Base-by-base conservation (phyloP, 2,329 filamentous ascomycete species). In the Rachicladosporium sp. region DNA sequence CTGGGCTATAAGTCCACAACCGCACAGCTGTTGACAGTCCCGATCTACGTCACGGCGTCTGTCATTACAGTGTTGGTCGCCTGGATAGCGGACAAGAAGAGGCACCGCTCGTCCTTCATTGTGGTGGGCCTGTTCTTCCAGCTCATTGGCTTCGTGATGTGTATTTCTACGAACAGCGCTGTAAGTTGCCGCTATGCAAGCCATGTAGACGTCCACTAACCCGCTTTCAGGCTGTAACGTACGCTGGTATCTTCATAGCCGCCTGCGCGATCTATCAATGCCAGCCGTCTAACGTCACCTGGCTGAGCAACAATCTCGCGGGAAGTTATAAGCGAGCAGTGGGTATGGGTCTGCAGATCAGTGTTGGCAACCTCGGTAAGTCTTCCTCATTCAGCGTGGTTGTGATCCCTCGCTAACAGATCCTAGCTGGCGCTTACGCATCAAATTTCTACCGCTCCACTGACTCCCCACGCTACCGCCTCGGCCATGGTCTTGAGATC, bases 221-320 rank as follows among this genome's bases (percentile, higher is more conserved):
- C 23, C 23, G 4, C 23, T 6, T 7, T 3, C 23, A 27, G 23
- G 23, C 49, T 8, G 48, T 50, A 12, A 50, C 46, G 2, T 57
- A 56, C 37, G 51, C 51, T 6, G 54, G 50, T 9, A 47, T 56
- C 35, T 56, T 58, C 39, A 46, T 58, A 36, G 49, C 48, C 6
- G 43, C 46, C 1, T 44, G 44, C 6, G 43, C 49, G 1, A 46
- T 49, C 11, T 76, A 74, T 53, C 68, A 72, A 29, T 70, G 72
- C 45, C 69, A 74, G 3, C 71, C 73, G 5, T 64, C 73, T 27
- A 68, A 68, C 32, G 63, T 75, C 40, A 70, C 72, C 21, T 76
- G 72, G 73, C 74, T 74, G 41, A 67, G 67, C n/a, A 73, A 71
- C 54, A 76, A 76, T 48, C 71, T 76, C 36, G 69, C 69, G 2